A percentile compares a stretch with the other conserved stretches of the same genome.
Conservation (phyloP, 192 early-diverging fungal genomes). For the Coemansia sp. region DNA sequence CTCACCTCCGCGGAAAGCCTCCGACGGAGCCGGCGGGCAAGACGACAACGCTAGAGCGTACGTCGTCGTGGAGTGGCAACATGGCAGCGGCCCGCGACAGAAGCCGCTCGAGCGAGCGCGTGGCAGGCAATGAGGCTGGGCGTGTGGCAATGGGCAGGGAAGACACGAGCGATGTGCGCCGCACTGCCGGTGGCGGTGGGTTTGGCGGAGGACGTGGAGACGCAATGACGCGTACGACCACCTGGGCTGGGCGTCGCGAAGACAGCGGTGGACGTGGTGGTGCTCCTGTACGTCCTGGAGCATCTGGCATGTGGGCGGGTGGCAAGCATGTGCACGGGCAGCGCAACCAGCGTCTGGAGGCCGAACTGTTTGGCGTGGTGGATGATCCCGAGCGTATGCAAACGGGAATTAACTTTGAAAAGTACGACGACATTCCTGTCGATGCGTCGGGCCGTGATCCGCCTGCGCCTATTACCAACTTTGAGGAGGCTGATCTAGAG, state of each 20-base stretch:
- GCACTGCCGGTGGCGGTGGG: conserved; percentile 43
- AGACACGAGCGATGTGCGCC: conserved; percentile 43
- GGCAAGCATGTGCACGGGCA: conserved; percentile 79
- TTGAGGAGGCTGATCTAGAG: conserved; percentile 77
- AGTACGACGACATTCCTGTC: conserved; percentile 98
- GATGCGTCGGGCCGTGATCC: conserved; percentile 77
- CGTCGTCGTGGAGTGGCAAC: conserved; percentile 56
- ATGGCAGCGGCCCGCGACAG: conserved; percentile 40
- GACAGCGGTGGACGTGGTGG: conserved; percentile 30
- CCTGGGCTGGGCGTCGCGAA: conserved; percentile 58
- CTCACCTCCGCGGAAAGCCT: conserved; percentile 63
- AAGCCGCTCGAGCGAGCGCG: conserved; percentile 48
- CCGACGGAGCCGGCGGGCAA: conserved; percentile 51
- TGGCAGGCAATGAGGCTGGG: conserved; percentile 12
- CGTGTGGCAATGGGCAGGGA: conserved; percentile 44
- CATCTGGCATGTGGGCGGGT: conserved; percentile 69
- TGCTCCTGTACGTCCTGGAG: conserved; percentile 42
- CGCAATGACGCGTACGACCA: conserved; percentile 51
- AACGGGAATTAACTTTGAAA: conserved; percentile 98
- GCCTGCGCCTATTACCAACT: conserved; percentile 66
- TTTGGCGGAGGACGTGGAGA: conserved; percentile 36
- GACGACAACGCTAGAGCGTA: conserved; percentile 55
- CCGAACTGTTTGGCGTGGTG: conserved; percentile 70
- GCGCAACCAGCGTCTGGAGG: conserved; percentile 78
- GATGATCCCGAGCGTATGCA: conserved; percentile 78